Evolutionary conservation across 768 basidiomycete species (phyloP).

Genomic region (Lactarius vividus): DNA sequence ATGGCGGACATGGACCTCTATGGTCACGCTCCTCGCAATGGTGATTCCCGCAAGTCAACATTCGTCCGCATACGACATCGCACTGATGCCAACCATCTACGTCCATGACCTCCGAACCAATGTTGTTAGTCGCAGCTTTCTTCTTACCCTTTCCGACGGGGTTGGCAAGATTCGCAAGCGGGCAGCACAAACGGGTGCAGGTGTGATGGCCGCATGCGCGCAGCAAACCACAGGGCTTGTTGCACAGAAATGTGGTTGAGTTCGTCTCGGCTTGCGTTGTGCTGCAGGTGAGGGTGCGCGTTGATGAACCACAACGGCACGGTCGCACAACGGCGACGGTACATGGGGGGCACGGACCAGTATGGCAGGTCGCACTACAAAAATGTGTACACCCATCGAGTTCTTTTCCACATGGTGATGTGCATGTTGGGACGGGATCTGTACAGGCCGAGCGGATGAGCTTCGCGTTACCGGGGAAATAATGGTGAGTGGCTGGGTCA

Average conservation of each 20-base stretch:
- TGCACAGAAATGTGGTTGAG: constrained; percentile 66
- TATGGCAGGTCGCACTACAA: constrained; percentile 72
- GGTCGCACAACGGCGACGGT: constrained; percentile 62
- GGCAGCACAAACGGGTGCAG: constrained; percentile 85
- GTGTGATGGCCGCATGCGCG: constrained; percentile 85
- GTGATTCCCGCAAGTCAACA: constrained; percentile 74
- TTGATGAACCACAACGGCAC: constrained; percentile 84
- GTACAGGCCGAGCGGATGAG: constrained; percentile 49
- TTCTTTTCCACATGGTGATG: constrained; percentile 60
- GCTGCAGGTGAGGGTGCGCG: constrained; percentile 52
- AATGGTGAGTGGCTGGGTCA: constrained; percentile 33
- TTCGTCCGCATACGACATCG: constrained; percentile 73
- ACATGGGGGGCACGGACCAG: constrained; percentile 80
- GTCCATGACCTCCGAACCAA: constrained; percentile 49
- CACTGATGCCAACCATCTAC: constrained; percentile 78
- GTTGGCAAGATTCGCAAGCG: constrained; percentile 63
- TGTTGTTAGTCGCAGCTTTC: constrained; percentile 41
- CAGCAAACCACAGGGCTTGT: constrained; percentile 71
- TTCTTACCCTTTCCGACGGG: constrained; percentile 54
- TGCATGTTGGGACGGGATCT: constrained; percentile 80
- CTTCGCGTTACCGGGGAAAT: constrained; percentile 42
- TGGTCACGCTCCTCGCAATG: constrained; percentile 81
- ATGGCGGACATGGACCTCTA: constrained; percentile 74
- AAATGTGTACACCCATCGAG: constrained; percentile 68
- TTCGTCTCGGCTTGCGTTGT: constrained; percentile 39